A percentile compares a stretch with the other conserved stretches of the same genome.
These are phyloP conservation scores for Candida ortonii DNA, from an alignment of 805 yeast genomes.

Conservation along the genomic window DNA sequence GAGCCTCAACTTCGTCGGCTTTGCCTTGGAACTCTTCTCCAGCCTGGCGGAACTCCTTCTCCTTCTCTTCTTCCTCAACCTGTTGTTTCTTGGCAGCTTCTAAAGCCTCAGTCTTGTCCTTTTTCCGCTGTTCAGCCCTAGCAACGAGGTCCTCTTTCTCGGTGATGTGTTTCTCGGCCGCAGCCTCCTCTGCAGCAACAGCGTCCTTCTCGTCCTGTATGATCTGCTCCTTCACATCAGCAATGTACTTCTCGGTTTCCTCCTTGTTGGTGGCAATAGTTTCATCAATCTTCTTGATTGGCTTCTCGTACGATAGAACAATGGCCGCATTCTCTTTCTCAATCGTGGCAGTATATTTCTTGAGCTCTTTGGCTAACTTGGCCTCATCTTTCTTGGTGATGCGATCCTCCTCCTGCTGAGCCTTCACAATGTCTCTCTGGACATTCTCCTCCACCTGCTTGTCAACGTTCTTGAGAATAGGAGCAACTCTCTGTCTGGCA, in stretches of 20 bases:
- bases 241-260: slow-evolving; percentile 38
- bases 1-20: slow-evolving; percentile 37
- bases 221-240: slow-evolving; percentile 41
- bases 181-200: slow-evolving; percentile 44
- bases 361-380: slow-evolving; percentile 36
- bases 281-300: slow-evolving; percentile 24
- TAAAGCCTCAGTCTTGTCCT: slow-evolving; percentile 29
- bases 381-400: slow-evolving; percentile 33
- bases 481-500: slow-evolving; percentile 54
- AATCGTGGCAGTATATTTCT: slow-evolving; percentile 37
- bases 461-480: slow-evolving; percentile 49
- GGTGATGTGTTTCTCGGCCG: slow-evolving; percentile 43
- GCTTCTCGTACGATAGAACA: slow-evolving; percentile 22
- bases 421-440: slow-evolving; percentile 39
- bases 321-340: slow-evolving; percentile 40
- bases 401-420: slow-evolving; percentile 36
- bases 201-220: slow-evolving; percentile 44
- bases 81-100: slow-evolving; percentile 31
- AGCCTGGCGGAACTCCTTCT: slow-evolving; percentile 37
- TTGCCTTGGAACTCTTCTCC: slow-evolving; percentile 37
- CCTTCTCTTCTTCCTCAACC: slow-evolving; percentile 27
- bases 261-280: slow-evolving; percentile 29
- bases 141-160: slow-evolving; percentile 42
- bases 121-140: slow-evolving; percentile 44
- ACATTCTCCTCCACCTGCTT: slow-evolving; percentile 45